Evolutionary conservation across 139 green algal species (phyloP).

Genomic region (Gonium pectorale): DNA sequence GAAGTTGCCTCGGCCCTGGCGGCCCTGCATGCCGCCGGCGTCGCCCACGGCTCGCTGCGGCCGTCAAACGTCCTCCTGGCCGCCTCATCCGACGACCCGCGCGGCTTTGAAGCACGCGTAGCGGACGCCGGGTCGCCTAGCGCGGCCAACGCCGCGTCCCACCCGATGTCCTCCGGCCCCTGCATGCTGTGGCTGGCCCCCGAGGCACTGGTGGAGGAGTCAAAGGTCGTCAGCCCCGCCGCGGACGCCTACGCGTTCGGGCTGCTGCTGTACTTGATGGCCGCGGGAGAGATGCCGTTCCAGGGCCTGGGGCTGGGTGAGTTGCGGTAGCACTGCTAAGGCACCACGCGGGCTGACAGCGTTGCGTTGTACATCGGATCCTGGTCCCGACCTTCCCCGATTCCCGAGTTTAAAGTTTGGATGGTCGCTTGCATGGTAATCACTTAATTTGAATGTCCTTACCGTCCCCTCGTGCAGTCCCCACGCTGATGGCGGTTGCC

Average conservation of each 20-base stretch:
- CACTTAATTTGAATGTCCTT: no score
- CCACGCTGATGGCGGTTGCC: neutral
- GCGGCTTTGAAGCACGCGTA: conserved; percentile 1
- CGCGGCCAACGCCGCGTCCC: neutral
- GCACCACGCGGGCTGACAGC: no score
- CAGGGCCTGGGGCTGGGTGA: neutral
- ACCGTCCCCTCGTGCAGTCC: neutral
- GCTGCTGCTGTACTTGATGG: conserved; percentile 35
- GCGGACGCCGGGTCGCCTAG: neutral
- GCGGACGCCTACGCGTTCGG: conserved; percentile 19
- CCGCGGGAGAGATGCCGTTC: conserved; percentile 13
- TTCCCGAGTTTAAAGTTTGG: no score
- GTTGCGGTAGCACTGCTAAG: no score
- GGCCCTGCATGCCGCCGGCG: neutral
- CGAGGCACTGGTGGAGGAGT: neutral
- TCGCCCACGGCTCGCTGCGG: neutral
- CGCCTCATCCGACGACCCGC: neutral
- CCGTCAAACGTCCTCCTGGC: conserved; percentile 2
- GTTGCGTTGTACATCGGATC: no score
- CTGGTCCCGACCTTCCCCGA: no score
- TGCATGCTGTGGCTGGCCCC: neutral
- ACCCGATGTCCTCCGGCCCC: neutral
- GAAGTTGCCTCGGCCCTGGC: conserved; percentile 8
- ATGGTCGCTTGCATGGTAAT: no score
- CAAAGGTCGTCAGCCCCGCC: neutral